Evolutionary conservation across 805 yeast species (phyloP).

Genomic region (Zygoascus biomembranicola): DNA sequence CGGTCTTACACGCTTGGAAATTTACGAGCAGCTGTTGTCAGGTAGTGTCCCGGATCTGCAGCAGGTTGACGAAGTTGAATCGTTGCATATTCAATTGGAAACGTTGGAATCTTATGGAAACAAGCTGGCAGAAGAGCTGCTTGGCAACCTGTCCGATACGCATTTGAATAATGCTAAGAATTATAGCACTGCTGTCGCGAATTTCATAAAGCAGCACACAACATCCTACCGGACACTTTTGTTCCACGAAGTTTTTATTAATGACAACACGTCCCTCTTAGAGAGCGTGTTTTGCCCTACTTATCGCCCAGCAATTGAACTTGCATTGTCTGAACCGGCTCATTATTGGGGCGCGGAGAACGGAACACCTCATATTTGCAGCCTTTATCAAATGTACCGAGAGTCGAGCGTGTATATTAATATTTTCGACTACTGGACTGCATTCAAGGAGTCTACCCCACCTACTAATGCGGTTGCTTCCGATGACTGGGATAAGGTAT

Average conservation of each 20-base stretch:
- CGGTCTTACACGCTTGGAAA: background rate
- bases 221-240: conserved; percentile 18
- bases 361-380: conserved; percentile 44
- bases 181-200: background rate
- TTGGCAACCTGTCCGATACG: background rate
- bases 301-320: conserved; percentile 34
- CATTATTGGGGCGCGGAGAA: conserved; percentile 27
- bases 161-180: background rate
- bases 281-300: conserved; percentile 36
- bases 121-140: background rate
- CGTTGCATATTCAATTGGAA: background rate
- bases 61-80: background rate
- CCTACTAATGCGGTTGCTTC: conserved; percentile 18
- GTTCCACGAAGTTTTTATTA: conserved; percentile 38
- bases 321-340: conserved; percentile 36
- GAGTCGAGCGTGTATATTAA: conserved; percentile 70
- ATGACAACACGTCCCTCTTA: conserved; percentile 28
- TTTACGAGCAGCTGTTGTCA: conserved; percentile 1
- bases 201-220: background rate
- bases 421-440: conserved; percentile 55
- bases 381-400: conserved; percentile 59
- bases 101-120: background rate
- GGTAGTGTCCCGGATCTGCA: background rate
- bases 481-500: conserved; percentile 51
- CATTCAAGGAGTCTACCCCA: conserved; percentile 39